These are phyloP conservation scores for Pseudevernia furfuracea DNA, from an alignment of 495 filamentous ascomycete genomes.

Conservation along the genomic window DNA sequence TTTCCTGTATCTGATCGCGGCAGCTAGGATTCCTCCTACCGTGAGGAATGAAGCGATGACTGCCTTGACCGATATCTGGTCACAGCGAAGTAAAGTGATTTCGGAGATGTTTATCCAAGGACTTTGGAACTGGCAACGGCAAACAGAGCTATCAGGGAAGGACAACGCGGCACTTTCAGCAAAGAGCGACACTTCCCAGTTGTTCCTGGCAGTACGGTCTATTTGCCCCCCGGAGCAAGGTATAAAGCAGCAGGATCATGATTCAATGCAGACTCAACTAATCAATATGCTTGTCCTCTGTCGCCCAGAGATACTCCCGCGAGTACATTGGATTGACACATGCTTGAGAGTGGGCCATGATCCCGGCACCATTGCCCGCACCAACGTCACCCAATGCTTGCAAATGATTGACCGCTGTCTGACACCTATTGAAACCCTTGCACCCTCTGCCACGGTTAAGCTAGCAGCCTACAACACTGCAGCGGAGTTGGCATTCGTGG, in stretches of 20 bases:
- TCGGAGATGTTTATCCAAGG: constrained; percentile 56
- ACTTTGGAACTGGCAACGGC: constrained; percentile 75
- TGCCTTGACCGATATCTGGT: constrained; percentile 52
- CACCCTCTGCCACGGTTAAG: constrained; percentile 34
- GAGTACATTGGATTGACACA: constrained; percentile 76
- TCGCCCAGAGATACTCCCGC: constrained; percentile 67
- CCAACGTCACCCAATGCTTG: constrained; percentile 43
- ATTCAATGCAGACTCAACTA: constrained; percentile 51
- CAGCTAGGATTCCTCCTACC: constrained; percentile 45
- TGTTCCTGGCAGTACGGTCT: constrained; percentile 59
- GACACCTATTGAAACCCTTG: neutral
- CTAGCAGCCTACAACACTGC: constrained; percentile 70
- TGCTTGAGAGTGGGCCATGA: constrained; percentile 73
- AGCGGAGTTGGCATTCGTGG: constrained; percentile 87
- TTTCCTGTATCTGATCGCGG: constrained; percentile 69
- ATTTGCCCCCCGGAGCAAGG: constrained; percentile 51
- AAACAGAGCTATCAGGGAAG: constrained; percentile 58
- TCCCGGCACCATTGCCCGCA: constrained; percentile 65
- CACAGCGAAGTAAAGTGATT: constrained; percentile 44
- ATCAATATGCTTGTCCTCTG: constrained; percentile 70
- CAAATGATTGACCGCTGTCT: constrained; percentile 27
- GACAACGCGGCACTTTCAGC: constrained; percentile 65
- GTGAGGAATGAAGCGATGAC: constrained; percentile 52
- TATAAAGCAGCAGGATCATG: constrained; percentile 20
- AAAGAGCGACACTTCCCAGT: constrained; percentile 53